These are phyloP conservation scores for Phytophthora hybrid DNA, from an alignment of 352 stramenopile species.

Conservation along the genomic window DNA sequence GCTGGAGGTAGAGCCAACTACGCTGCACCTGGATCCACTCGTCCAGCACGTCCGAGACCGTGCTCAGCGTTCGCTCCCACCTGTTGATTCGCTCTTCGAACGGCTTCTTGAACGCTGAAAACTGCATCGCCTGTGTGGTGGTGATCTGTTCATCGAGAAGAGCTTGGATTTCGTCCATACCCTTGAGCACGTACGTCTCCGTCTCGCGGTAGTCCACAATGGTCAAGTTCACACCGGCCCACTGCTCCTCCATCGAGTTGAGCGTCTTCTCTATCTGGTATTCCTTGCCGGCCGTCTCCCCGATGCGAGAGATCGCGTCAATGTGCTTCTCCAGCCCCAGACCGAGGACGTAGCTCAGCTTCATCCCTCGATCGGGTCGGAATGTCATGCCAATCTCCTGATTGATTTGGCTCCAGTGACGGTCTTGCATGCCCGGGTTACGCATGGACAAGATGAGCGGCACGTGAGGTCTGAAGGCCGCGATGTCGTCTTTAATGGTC, in stretches of 20 bases:
- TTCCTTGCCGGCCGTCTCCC: slow-evolving; percentile 94
- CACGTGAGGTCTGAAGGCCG: slow-evolving; percentile 90
- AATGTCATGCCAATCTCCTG: slow-evolving; percentile 89
- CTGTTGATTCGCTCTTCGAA: slow-evolving; percentile 94
- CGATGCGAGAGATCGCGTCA: slow-evolving; percentile 91
- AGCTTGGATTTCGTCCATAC: slow-evolving; percentile 94
- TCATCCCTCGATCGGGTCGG: slow-evolving; percentile 85
- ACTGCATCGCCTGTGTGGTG: slow-evolving; percentile 96
- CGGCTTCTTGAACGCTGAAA: slow-evolving; percentile 95
- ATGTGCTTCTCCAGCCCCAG: slow-evolving; percentile 90
- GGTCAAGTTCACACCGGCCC: slow-evolving; percentile 85
- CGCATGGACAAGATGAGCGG: slow-evolving; percentile 91
- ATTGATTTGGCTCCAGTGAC: slow-evolving; percentile 94
- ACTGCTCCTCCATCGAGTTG: slow-evolving; percentile 93
- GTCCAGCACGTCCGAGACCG: slow-evolving; percentile 93
- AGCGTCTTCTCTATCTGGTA: slow-evolving; percentile 95
- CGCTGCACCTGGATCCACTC: slow-evolving; percentile 96
- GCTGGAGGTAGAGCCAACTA: slow-evolving; percentile 96
- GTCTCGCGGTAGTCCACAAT: slow-evolving; percentile 93
- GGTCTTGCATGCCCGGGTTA: slow-evolving; percentile 94
- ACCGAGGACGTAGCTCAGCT: slow-evolving; percentile 83
- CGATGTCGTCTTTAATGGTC: slow-evolving; percentile 92
- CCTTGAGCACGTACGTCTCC: slow-evolving; percentile 94
- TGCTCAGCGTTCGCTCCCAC: slow-evolving; percentile 91
- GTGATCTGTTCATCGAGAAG: slow-evolving; percentile 97